Base-by-base conservation (phyloP, 2,329 filamentous ascomycete genomes). In the Byssothecium circinans region DNA sequence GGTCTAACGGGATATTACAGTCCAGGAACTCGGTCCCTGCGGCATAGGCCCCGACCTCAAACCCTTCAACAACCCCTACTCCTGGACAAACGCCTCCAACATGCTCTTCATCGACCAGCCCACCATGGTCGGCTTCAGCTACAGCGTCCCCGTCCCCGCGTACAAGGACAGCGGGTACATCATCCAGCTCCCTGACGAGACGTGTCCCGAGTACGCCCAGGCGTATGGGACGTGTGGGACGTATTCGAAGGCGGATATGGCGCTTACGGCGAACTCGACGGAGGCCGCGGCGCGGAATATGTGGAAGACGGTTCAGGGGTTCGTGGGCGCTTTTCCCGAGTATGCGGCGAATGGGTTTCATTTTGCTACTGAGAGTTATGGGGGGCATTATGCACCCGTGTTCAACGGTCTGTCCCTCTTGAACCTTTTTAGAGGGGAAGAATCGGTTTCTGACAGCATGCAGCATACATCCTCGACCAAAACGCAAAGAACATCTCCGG, bases 91-190 rank as follows among this genome's bases (percentile, higher is more conserved):
- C 55, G 76, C 80, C 19, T 80, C 78, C 52, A 87, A 87, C 54
- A 81, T 87, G 78, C 78, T 89, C 14, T 88, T 86, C 67, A 81
- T 89, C 56, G 85, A 89, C 57, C 81, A 88, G 64, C 86, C 82
- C 8, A 78, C 76, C 8, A 77, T 80, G 38, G 78, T 81, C 4
- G 82, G 82, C 1, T 80, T 84, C 57, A 82, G 78, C 10, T 85
- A 84, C 61, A 73, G 73, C 4, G 63, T 70, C 11, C 70, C 74
- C 0, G 66, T 76, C 6, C 70, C 74, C 17, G 74, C 54, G 2
- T 77, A 75, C 49, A 57, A 49, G n/a, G 37, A 58, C 2, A 47
- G 55, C 32, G 57, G 58, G 1, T 60, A 58, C 25, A 71, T 81
- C 30, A 64, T 81, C 19, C 60, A 69, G 23, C 59, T 81, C 8